phyloP scores from a whole-genome alignment of 257 asterid species.

The Capsicum pubescens region DNA sequence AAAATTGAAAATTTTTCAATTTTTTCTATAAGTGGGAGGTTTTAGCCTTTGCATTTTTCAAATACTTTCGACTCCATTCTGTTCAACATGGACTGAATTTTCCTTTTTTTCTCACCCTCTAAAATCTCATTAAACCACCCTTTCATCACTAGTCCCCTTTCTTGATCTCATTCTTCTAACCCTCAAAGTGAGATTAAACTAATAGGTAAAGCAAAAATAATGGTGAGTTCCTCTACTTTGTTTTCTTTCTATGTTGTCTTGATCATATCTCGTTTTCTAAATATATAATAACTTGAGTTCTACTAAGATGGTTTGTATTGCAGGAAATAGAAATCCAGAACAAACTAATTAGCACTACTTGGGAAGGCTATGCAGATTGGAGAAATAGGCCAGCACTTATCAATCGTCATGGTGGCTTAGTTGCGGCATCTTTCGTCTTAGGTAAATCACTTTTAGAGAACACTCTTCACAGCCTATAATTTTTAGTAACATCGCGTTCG shows the following conservation, averaged over 20 bases:
- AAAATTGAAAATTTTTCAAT: not conserved
- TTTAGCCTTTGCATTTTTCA: slow-evolving; percentile 4
- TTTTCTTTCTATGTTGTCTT: too few relatives aligned
- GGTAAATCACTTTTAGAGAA: slow-evolving; percentile 43
- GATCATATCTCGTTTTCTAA: too few relatives aligned
- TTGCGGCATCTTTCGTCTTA: slow-evolving; percentile 82
- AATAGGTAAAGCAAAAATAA: slow-evolving; percentile 14
- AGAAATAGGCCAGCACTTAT: slow-evolving; percentile 71
- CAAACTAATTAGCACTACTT: slow-evolving; percentile 38
- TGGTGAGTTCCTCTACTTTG: slow-evolving; percentile 36
- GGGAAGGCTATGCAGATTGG: slow-evolving; percentile 92
- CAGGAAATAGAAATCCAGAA: slow-evolving; percentile 68
- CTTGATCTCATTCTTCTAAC: slow-evolving; percentile 23
- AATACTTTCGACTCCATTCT: slow-evolving; percentile 27
- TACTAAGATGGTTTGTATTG: slow-evolving; percentile 1
- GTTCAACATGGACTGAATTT: not conserved
- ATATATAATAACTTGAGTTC: not conserved
- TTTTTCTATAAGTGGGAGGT: slow-evolving; percentile 28
- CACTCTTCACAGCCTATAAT: not conserved
- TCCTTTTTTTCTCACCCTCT: not conserved
- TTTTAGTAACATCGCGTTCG: not conserved
- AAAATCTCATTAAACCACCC: slow-evolving; percentile 32
- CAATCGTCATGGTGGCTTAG: slow-evolving; percentile 85
- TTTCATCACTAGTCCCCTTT: not conserved
- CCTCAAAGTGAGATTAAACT: not conserved